Evolutionary conservation across 139 green algal species (phyloP).

Genomic region (Haematococcus sp.): DNA sequence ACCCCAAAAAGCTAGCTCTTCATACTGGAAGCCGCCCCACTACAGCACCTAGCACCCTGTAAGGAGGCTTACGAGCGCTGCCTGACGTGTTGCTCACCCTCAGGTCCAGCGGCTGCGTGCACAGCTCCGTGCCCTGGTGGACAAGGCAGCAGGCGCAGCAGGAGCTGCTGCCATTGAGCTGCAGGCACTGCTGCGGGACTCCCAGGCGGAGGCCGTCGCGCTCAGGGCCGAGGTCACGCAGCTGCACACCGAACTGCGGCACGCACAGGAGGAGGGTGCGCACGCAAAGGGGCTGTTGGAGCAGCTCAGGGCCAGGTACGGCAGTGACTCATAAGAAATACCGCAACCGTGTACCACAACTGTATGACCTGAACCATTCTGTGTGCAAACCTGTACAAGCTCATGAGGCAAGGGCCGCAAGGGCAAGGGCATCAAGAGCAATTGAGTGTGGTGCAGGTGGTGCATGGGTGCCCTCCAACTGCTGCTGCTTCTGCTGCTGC

Average conservation of each 20-base stretch:
- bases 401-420: background rate
- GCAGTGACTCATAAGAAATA: background rate
- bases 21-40: no score
- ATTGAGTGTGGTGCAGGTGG: background rate
- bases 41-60: no score
- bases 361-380: background rate
- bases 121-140: background rate
- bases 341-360: background rate
- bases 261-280: background rate
- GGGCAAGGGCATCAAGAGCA: background rate
- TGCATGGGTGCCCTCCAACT: background rate
- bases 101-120: conserved; percentile 1
- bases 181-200: background rate
- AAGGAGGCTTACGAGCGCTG: no score
- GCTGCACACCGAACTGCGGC: background rate
- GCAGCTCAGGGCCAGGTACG: background rate
- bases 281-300: background rate
- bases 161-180: background rate
- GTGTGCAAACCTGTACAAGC: no score
- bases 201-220: background rate
- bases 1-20: no score
- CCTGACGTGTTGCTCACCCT: no score
- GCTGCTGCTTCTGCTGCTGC: background rate
- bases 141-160: background rate
- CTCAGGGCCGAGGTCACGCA: background rate